Base-by-base conservation (phyloP, 352 stramenopile species). In the Globisporangium alternatum region DNA sequence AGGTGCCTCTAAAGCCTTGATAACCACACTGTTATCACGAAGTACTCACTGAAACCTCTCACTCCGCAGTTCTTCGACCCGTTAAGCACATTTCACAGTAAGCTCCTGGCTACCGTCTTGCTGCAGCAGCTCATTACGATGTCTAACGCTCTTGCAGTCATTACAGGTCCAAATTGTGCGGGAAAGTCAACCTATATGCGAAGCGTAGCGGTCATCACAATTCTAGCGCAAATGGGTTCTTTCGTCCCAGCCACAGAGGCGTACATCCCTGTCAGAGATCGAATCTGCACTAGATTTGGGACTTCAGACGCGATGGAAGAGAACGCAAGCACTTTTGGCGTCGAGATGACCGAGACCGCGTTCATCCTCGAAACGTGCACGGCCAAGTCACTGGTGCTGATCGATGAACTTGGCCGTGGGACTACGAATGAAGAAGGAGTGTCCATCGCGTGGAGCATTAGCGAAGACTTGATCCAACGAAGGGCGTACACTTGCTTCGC, bases 291-390 rank as follows among this genome's bases (percentile, higher is more conserved):
- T 13, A 78, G 92, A 53, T 95, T 98, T 47, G 91, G 90, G 10
- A 98, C 91, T 7, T 92, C 87, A 3, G 93, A 98, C 55, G 90
- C 97, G 60, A 96, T 98, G 82, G 92, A 98, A 74, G 89, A 96
- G 67, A 98, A 97, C 65, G 72, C 92, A 19, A 97, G 89, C 56
- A 96, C 91, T 4, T 98, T 98, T 66, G 79, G 77, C 12, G 81
- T 97, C 30, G 93, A 98, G 60, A 98, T 98, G 93, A 88, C 81
- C 0, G 91, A 97, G 60, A 90, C 80, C 2, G 87, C 88, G 9
- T 95, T 96, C 64, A 93, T 96, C 1, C 66, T 97, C 21, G 87
- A 96, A 62, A 74, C 77, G 5, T 83, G 78, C 52, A 91, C 86
- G 7, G 41, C 70, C 44, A 79, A 58, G 31, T 95, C 78, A 12